These are phyloP conservation scores for Vinca major DNA, from an alignment of 305 asterid species.

Conservation along the genomic window DNA sequence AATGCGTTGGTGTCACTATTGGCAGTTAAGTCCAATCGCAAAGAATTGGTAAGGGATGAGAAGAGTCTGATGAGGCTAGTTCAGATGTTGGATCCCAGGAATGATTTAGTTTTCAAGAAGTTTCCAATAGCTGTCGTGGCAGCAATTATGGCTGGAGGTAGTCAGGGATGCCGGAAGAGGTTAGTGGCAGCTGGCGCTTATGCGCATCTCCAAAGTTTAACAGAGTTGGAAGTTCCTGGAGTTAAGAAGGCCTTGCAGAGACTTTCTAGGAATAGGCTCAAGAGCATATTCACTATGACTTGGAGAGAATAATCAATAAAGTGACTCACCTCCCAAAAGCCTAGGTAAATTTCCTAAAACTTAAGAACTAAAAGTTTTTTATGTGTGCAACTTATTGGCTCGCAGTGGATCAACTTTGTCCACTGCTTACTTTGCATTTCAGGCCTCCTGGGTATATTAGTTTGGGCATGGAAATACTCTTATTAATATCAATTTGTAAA, in stretches of 20 bases:
- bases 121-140: slow-evolving; percentile 69
- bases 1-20: slow-evolving; percentile 70
- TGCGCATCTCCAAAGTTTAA: slow-evolving; percentile 57
- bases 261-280: slow-evolving; percentile 69
- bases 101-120: slow-evolving; percentile 60
- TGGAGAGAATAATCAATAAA: slow-evolving; percentile 51
- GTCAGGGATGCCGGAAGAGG: slow-evolving; percentile 74
- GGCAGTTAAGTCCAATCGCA: slow-evolving; percentile 57
- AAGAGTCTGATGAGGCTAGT: slow-evolving; percentile 64
- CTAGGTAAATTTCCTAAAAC: slow-evolving; percentile 32
- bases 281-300: slow-evolving; percentile 52
- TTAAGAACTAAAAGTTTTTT: too few relatives aligned
- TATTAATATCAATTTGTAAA: neutral
- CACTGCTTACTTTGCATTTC: neutral
- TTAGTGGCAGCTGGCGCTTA: slow-evolving; percentile 60
- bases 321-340: slow-evolving; percentile 19
- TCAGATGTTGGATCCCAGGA: slow-evolving; percentile 69
- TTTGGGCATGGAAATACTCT: slow-evolving; percentile 7
- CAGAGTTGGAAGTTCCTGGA: slow-evolving; percentile 61
- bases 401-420: neutral
- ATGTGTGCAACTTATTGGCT: neutral
- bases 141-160: slow-evolving; percentile 74
- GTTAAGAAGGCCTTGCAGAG: slow-evolving; percentile 83
- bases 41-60: slow-evolving; percentile 74
- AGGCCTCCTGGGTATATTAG: slow-evolving; percentile 8